These are phyloP conservation scores for Suillus weaverae DNA, from an alignment of 768 basidiomycete genomes.

Conservation along the genomic window DNA sequence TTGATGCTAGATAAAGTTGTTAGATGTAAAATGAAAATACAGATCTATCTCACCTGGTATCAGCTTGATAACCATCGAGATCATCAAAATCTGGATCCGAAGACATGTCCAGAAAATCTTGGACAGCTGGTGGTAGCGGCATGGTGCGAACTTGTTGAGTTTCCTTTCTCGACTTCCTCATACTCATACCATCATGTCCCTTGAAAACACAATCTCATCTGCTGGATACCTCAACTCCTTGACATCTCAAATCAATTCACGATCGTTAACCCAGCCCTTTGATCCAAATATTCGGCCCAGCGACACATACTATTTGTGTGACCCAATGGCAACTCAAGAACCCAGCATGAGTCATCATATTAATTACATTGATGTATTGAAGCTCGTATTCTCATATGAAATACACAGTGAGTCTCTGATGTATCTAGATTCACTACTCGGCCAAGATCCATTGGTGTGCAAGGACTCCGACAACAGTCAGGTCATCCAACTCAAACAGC, in stretches of 20 bases:
- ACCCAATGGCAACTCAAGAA: background rate
- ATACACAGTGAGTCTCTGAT: background rate
- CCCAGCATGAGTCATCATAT: background rate
- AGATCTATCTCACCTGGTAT: too few species aligned
- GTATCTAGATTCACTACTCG: background rate
- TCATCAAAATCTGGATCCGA: too few species aligned
- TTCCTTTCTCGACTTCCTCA: background rate
- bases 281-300: background rate
- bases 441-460: background rate
- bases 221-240: background rate
- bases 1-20: too few species aligned
- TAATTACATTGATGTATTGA: background rate
- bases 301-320: background rate
- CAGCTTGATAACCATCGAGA: too few species aligned
- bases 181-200: background rate
- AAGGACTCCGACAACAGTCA: background rate
- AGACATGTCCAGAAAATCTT: too few species aligned
- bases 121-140: too few species aligned
- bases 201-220: background rate
- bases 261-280: background rate
- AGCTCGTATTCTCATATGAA: background rate
- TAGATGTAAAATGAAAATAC: too few species aligned
- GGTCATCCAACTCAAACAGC: background rate
- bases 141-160: too few species aligned
- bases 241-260: background rate